Base-by-base conservation (phyloP, 345 rosid genomes). In the Eucalyptus pumila region DNA sequence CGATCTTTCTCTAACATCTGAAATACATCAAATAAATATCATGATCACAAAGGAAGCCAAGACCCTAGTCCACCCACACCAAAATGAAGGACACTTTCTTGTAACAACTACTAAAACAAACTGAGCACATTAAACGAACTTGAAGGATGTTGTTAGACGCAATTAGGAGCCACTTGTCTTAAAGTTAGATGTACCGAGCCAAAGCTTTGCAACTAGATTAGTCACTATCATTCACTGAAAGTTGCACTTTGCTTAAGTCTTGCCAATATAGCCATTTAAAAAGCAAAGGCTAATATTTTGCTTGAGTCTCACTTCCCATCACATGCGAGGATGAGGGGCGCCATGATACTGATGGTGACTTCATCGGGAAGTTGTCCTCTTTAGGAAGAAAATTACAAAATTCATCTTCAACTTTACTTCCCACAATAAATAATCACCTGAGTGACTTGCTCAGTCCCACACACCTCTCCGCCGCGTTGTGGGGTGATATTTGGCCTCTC, bases 311-410 rank as follows among this genome's bases (percentile, higher is more conserved):
- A 65, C 37, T 65, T n/a, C 16, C 76, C 19, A 81, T 37, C 48
- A 45, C n/a, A 88, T n/a, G 15, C 88, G 91, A n/a, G 15, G 93
- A 93, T 37, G 93, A 87, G 21, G 88, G 87, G 1, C 6, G 67
- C 19, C 92, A 10, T 83, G 17, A 44, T 87, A 90, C 92, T 65
- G 16, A 65, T n/a, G 40, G 37, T 14, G 76, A 65, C 76, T 65
- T 65, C 76, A 8, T 65, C 21, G 3, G 37, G 76, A 65, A 65
- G 76, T n/a, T n/a, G 9, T n/a, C 76, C 5, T 65, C 76, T 14
- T 65, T 15, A 65, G 14, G 21, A 65, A 65, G 76, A 65, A n/a
- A 65, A 65, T n/a, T 65, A 14, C 40, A n/a, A n/a, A 65, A 65
- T 4, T n/a, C 37, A 65, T n/a, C 10, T 65, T 65, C 21, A 7